Evolutionary conservation across 768 basidiomycete species (phyloP).

Genomic region (Roridomyces roridus): DNA sequence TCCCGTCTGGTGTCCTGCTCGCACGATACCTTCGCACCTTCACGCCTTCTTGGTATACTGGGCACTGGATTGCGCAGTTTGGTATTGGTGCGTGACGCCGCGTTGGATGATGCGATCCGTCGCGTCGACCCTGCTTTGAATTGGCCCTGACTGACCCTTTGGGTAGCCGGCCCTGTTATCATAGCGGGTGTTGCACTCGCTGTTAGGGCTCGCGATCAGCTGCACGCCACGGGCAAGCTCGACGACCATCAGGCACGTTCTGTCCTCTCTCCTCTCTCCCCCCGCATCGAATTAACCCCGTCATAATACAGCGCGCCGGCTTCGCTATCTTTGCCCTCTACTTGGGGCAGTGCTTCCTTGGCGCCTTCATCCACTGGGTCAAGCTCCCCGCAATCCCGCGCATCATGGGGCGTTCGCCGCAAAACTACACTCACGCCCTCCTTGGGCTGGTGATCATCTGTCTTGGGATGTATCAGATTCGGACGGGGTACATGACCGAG

Average conservation of each 20-base stretch:
- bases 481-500: slow-evolving; percentile 50
- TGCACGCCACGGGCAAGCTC: no score
- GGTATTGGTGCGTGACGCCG: slow-evolving; percentile 42
- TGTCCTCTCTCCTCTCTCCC: not conserved
- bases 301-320: slow-evolving; percentile 47
- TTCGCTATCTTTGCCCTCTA: slow-evolving; percentile 55
- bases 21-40: slow-evolving; percentile 59
- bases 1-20: slow-evolving; percentile 57
- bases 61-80: slow-evolving; percentile 58
- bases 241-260: slow-evolving; percentile 47
- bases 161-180: slow-evolving; percentile 50
- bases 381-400: slow-evolving; percentile 41
- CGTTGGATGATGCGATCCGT: no score
- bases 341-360: slow-evolving; percentile 51
- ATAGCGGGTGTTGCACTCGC: slow-evolving; percentile 39
- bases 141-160: no score
- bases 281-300: no score
- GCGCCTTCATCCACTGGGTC: slow-evolving; percentile 57
- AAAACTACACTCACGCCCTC: slow-evolving; percentile 63
- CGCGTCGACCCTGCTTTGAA: no score
- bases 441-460: slow-evolving; percentile 56
- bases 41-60: slow-evolving; percentile 54
- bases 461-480: slow-evolving; percentile 55
- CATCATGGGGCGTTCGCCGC: slow-evolving; percentile 44
- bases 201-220: no score